Evolutionary conservation across 345 rosid genomes (phyloP), one percentile per base, ranked within the genome.

Genomic region (Dipteronia dyeriana): DNA sequence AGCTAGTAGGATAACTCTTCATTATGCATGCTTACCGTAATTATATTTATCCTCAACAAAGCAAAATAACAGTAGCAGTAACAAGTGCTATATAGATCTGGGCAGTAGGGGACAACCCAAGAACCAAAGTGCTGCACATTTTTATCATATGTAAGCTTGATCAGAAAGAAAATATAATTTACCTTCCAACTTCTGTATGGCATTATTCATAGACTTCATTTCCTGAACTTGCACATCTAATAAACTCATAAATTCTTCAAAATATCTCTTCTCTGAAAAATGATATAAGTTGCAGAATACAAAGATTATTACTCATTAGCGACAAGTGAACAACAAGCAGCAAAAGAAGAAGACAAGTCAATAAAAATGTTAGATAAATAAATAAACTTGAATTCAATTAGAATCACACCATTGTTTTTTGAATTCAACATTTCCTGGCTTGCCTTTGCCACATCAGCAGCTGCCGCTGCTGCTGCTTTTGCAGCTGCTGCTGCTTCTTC

Each of bases 401-500:
- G 22, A 59, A 71, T 22, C 70, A 13, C 63, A 94, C 99, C 99
- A 88, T 90, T 94, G 60, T 22, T 79, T 81, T 84, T 91, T 16
- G 91, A 81, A 73, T 70, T 89, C 86, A 96, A 76, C 88, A 96
- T 82, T 79, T 91, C 97, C 84, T 90, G 98, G 88, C 92, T 92
- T 56, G 91, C 87, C 83, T 90, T 94, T 68, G 98, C 97, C 76
- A 92, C 93, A 81, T 94, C 98, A 73, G 94, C 84, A 66, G 98
- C 97, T 2, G 98, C 97, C 1, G 90, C 92, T 9, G 98, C 93
- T 13, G 98, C 98, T 75, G 97, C 80, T 87, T 92, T 96, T 60
- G 97, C 95, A 65, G 97, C 99, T 20, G 94, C 93, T 10, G 94
- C 97, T 65, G 98, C 95, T 79, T 92, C 98, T 81, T 96, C 99